phyloP scores from a whole-genome alignment of 768 basidiomycete species.

The Agrocybe pediades region DNA sequence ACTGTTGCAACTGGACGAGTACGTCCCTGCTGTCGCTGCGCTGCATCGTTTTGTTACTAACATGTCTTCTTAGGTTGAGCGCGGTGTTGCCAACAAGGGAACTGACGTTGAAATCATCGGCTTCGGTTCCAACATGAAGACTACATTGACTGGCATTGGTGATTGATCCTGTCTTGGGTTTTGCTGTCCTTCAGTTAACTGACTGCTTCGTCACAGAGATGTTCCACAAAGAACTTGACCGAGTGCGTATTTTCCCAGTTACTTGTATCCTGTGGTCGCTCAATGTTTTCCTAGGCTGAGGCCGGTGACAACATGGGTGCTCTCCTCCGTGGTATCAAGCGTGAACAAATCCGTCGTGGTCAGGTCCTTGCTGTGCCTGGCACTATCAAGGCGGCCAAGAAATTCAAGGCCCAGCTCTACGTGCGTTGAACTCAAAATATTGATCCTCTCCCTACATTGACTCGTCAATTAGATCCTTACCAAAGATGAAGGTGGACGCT shows the following conservation, averaged over 20 bases:
- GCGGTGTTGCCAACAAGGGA: slow-evolving; percentile 89
- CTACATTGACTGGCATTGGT: slow-evolving; percentile 94
- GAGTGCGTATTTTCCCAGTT: slow-evolving; percentile 48
- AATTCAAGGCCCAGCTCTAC: slow-evolving; percentile 94
- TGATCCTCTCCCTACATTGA: background rate
- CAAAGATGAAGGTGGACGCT: slow-evolving; percentile 89
- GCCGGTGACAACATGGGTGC: slow-evolving; percentile 99
- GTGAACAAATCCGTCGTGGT: slow-evolving; percentile 93
- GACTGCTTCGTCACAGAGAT: slow-evolving; percentile 60
- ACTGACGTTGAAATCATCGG: slow-evolving; percentile 94
- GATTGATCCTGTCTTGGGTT: slow-evolving; percentile 21
- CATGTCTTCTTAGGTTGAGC: slow-evolving; percentile 67
- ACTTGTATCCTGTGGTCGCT: background rate
- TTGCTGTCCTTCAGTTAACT: background rate
- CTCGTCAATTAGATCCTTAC: slow-evolving; percentile 61
- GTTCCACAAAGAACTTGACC: slow-evolving; percentile 99
- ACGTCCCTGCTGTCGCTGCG: slow-evolving; percentile 23
- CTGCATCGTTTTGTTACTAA: background rate
- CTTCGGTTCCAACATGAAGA: slow-evolving; percentile 79
- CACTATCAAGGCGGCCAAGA: slow-evolving; percentile 91
- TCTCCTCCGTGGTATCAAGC: slow-evolving; percentile 94
- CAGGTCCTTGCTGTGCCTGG: slow-evolving; percentile 90
- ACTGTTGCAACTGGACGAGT: slow-evolving; percentile 96
- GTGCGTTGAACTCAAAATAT: slow-evolving; percentile 38
- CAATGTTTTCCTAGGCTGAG: slow-evolving; percentile 61